These are phyloP conservation scores for Phyllosticta paracitricarpa DNA, from an alignment of 2,329 filamentous ascomycete genomes.

Conservation along the genomic window DNA sequence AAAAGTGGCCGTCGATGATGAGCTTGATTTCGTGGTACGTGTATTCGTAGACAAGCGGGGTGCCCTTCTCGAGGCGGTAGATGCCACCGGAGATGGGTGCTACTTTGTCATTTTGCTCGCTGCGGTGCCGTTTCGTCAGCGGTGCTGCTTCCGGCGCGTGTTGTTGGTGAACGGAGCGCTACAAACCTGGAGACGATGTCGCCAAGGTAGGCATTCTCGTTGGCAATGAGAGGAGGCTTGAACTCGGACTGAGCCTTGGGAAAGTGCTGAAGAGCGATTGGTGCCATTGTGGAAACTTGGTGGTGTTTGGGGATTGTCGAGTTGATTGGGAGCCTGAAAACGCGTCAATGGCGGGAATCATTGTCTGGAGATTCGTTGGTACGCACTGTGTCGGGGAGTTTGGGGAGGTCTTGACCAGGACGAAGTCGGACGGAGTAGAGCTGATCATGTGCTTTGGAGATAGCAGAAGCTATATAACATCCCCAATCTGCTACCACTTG, in stretches of 20 bases:
- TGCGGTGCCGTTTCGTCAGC: slow-evolving; percentile 16
- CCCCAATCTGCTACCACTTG: background rate
- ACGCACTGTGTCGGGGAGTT: background rate
- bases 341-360: background rate
- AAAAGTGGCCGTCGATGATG: slow-evolving; percentile 57
- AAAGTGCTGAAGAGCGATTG: slow-evolving; percentile 41
- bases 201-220: slow-evolving; percentile 58
- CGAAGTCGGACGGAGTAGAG: background rate
- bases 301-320: background rate
- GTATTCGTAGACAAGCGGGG: slow-evolving; percentile 58
- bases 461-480: background rate
- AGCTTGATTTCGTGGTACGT: slow-evolving; percentile 67
- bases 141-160: background rate
- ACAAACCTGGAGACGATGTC: slow-evolving; percentile 48
- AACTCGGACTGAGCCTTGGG: slow-evolving; percentile 49
- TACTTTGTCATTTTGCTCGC: slow-evolving; percentile 44
- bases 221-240: slow-evolving; percentile 56
- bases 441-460: no score
- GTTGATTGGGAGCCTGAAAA: background rate
- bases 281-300: slow-evolving; percentile 11
- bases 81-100: slow-evolving; percentile 55
- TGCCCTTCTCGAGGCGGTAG: slow-evolving; percentile 58
- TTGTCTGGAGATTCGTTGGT: background rate
- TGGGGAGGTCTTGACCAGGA: background rate
- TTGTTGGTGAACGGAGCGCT: background rate